phyloP scores from a whole-genome alignment of 352 stramenopile genomes.

The Phytophthora multivora region DNA sequence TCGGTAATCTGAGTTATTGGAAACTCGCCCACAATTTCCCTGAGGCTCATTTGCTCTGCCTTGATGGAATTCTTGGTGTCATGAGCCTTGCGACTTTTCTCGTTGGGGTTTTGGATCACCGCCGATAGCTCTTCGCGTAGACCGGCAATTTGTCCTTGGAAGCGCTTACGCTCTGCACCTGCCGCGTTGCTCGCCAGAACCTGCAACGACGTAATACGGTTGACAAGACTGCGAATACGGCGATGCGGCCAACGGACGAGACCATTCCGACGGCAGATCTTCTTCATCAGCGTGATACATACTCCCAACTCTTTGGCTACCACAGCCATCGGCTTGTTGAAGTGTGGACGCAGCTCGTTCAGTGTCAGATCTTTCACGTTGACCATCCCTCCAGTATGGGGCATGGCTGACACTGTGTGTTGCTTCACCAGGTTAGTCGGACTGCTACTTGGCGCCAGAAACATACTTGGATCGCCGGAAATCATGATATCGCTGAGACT shows the following conservation, averaged over 20 bases:
- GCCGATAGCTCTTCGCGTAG: constrained; percentile 72
- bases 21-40: constrained; percentile 17
- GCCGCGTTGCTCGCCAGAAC: constrained; percentile 57
- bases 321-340: constrained; percentile 85
- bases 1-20: constrained; percentile 18
- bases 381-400: constrained; percentile 41
- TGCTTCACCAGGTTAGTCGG: constrained; percentile 49
- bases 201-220: constrained; percentile 80
- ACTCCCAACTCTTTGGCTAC: constrained; percentile 84
- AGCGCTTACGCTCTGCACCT: constrained; percentile 61
- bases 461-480: constrained; percentile 43
- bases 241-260: constrained; percentile 84
- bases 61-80: constrained; percentile 53
- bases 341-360: constrained; percentile 81
- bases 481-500: constrained; percentile 57
- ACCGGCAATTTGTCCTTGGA: constrained; percentile 61
- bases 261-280: constrained; percentile 85
- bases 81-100: constrained; percentile 84
- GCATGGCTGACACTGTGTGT: constrained; percentile 49
- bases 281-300: constrained; percentile 90
- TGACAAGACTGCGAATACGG: constrained; percentile 81
- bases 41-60: constrained; percentile 8
- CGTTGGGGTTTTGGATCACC: constrained; percentile 87
- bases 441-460: constrained; percentile 42
- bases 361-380: constrained; percentile 83